These are phyloP conservation scores for Diutina ranongensis DNA, from an alignment of 1,139 yeast species.

Conservation along the genomic window DNA sequence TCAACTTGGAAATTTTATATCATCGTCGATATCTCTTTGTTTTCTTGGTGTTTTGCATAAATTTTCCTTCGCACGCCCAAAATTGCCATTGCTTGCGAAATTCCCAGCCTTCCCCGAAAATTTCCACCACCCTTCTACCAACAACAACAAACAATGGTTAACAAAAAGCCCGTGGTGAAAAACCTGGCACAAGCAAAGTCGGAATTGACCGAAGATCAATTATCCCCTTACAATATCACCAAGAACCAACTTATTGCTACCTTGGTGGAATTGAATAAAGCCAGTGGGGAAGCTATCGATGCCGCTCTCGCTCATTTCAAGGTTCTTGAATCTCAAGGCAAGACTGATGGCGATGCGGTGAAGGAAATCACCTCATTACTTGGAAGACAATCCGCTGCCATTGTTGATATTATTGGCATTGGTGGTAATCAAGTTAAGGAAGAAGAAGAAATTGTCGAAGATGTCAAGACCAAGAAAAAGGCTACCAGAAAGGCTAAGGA, in stretches of 20 bases:
- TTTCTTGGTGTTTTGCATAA: too few species aligned
- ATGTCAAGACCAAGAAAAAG: neutral
- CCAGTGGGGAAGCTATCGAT: neutral
- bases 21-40: too few species aligned
- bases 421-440: neutral
- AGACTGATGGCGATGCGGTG: neutral
- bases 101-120: neutral
- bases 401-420: neutral
- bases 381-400: neutral
- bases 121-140: too few species aligned
- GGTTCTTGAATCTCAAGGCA: neutral
- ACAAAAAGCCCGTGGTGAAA: neutral
- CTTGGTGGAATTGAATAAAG: neutral
- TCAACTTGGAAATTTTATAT: too few species aligned
- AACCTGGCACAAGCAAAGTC: too few species aligned
- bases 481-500: neutral
- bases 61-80: neutral
- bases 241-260: slow-evolving; percentile 1
- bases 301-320: slow-evolving; percentile 1
- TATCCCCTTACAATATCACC: neutral
- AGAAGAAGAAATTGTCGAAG: neutral
- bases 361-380: neutral
- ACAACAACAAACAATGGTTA: neutral
- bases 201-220: neutral
- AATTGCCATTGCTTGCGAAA: neutral